Evolutionary conservation across 768 basidiomycete species (phyloP).

Genomic region (Mycena metata): DNA sequence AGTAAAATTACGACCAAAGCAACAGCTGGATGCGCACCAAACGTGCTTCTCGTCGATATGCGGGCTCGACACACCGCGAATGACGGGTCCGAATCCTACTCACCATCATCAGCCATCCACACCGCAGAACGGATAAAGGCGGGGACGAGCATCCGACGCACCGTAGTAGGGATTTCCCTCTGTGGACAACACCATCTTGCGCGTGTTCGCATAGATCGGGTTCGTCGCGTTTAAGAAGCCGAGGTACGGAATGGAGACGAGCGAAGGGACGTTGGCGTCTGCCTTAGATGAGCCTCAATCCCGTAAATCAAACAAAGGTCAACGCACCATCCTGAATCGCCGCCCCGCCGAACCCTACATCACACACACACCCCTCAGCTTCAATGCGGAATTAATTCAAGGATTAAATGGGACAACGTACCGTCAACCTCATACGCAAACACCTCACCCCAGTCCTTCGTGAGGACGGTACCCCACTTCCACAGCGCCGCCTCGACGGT

Average conservation of each 20-base stretch:
- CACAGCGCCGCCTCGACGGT: conserved; percentile 29
- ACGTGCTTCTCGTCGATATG: conserved; percentile 38
- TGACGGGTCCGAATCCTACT: conserved; percentile 31
- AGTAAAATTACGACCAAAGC: no score
- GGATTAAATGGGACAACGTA: neutral
- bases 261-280: conserved; percentile 37
- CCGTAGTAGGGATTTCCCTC: conserved; percentile 36
- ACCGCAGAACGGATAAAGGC: no score
- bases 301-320: neutral
- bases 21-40: conserved; percentile 13
- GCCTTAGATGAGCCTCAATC: neutral
- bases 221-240: conserved; percentile 34
- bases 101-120: neutral
- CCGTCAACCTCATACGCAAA: conserved; percentile 39
- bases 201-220: conserved; percentile 33
- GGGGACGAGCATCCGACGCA: neutral
- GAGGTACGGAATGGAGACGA: conserved; percentile 37
- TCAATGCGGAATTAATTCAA: neutral
- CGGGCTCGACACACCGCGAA: conserved; percentile 34
- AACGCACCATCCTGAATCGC: conserved; percentile 36
- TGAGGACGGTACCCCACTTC: conserved; percentile 35
- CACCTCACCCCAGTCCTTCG: conserved; percentile 38
- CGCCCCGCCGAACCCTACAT: conserved; percentile 24
- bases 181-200: conserved; percentile 32
- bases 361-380: no score